A percentile compares a stretch with the other conserved stretches of the same genome.
phyloP scores from a whole-genome alignment of 331 rosid genomes.

The Spiraea crenata region DNA sequence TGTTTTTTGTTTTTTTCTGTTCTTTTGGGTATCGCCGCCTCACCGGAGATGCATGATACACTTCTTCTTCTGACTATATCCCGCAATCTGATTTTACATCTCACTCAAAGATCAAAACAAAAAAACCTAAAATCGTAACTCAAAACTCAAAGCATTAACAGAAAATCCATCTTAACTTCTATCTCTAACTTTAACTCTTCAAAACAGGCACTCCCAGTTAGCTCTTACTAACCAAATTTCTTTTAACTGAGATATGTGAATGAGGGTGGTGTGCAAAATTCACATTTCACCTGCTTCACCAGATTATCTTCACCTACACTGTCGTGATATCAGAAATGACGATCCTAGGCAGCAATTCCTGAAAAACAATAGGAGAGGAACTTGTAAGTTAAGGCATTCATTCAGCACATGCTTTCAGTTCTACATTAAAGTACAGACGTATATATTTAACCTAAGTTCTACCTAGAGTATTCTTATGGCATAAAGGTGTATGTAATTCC shows the following conservation, averaged over 20 bases:
- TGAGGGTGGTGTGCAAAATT: constrained; percentile 52
- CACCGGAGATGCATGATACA: constrained; percentile 86
- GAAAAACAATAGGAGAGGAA: constrained; percentile 32
- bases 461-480: background rate
- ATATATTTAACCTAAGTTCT: background rate
- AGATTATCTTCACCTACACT: constrained; percentile 62
- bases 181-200: constrained; percentile 70
- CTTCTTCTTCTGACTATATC: constrained; percentile 79
- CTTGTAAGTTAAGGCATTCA: constrained; percentile 32
- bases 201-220: constrained; percentile 73
- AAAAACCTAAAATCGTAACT: constrained; percentile 53
- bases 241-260: constrained; percentile 39
- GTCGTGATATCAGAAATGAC: constrained; percentile 50
- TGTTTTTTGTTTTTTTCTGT: constrained; percentile 25
- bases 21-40: constrained; percentile 55
- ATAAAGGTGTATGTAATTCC: background rate
- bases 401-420: background rate
- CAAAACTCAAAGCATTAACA: constrained; percentile 69
- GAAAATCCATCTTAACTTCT: constrained; percentile 63
- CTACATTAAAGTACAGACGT: background rate
- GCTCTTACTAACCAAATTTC: constrained; percentile 63
- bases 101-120: constrained; percentile 73
- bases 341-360: constrained; percentile 82
- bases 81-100: constrained; percentile 95
- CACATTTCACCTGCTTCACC: constrained; percentile 73